Evolutionary conservation across 768 basidiomycete genomes (phyloP).

Genomic region (Leccinellum rugosiceps): DNA sequence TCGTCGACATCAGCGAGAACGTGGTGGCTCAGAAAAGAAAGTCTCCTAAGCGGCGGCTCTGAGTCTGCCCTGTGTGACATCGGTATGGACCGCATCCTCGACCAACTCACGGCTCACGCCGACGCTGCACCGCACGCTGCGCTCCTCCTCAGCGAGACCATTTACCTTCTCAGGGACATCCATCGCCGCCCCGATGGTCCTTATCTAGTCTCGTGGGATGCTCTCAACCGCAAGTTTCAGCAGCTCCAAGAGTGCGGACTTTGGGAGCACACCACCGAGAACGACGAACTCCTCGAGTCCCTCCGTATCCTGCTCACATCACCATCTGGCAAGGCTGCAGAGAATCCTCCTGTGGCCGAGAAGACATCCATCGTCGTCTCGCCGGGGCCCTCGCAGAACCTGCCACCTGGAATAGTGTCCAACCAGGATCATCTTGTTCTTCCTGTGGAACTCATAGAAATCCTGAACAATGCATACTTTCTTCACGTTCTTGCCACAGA

Average conservation of each 20-base stretch:
- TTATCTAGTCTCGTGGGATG: constrained; percentile 23
- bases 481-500: constrained; percentile 67
- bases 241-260: constrained; percentile 23
- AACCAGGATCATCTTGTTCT: constrained; percentile 31
- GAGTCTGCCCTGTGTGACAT: too few species aligned
- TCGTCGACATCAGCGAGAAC: constrained; percentile 12
- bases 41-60: constrained; percentile 16
- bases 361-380: constrained; percentile 17
- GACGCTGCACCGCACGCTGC: constrained; percentile 7
- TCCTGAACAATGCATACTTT: constrained; percentile 59
- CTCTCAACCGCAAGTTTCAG: constrained; percentile 18
- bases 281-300: constrained; percentile 26
- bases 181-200: constrained; percentile 21
- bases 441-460: constrained; percentile 53
- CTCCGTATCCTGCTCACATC: constrained; percentile 18
- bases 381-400: constrained; percentile 1
- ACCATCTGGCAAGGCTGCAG: not conserved
- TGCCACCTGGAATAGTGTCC: constrained; percentile 20
- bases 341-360: not conserved
- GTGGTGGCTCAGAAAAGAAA: constrained; percentile 3
- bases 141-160: constrained; percentile 19
- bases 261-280: constrained; percentile 26
- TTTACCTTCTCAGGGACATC: constrained; percentile 18
- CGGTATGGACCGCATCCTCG: constrained; percentile 28
- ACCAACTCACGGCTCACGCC: constrained; percentile 18